These are phyloP conservation scores for Candida taoyuanica DNA, from an alignment of 805 yeast species.

Conservation along the genomic window DNA sequence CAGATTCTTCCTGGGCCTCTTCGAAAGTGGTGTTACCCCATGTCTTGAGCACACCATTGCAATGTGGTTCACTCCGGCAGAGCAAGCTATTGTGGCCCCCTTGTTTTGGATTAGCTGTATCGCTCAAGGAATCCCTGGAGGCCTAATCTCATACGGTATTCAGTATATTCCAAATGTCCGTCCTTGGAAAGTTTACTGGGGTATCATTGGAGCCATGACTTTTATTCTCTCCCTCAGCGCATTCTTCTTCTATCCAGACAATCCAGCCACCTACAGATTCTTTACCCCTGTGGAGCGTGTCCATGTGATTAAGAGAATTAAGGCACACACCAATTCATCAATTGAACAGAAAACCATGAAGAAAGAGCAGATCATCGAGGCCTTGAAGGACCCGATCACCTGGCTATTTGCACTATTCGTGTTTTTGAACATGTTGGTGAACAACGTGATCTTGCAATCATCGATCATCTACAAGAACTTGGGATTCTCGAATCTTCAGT, in stretches of 20 bases:
- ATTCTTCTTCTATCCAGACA: constrained; percentile 40
- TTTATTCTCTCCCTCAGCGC: constrained; percentile 29
- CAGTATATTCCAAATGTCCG: constrained; percentile 15
- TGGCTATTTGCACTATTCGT: constrained; percentile 30
- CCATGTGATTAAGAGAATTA: constrained; percentile 36
- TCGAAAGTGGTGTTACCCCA: constrained; percentile 30
- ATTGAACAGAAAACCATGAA: constrained; percentile 42
- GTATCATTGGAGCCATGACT: constrained; percentile 45
- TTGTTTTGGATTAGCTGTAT: constrained; percentile 29
- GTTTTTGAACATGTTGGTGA: constrained; percentile 42
- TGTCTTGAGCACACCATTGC: constrained; percentile 36
- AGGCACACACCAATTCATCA: constrained; percentile 32
- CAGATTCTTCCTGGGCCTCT: constrained; percentile 18
- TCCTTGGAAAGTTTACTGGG: constrained; percentile 45
- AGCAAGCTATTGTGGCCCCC: constrained; percentile 42
- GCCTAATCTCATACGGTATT: constrained; percentile 15
- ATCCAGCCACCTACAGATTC: constrained; percentile 41
- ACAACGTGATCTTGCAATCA: constrained; percentile 44
- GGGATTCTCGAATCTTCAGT: constrained; percentile 33
- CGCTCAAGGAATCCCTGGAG: constrained; percentile 14
- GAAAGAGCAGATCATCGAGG: constrained; percentile 37
- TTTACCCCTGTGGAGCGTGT: constrained; percentile 39
- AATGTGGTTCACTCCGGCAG: constrained; percentile 37
- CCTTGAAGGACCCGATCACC: constrained; percentile 38
- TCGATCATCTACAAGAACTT: constrained; percentile 37